Evolutionary conservation across 768 basidiomycete genomes (phyloP).

Genomic region (Dictyophora rubrovolvata): DNA sequence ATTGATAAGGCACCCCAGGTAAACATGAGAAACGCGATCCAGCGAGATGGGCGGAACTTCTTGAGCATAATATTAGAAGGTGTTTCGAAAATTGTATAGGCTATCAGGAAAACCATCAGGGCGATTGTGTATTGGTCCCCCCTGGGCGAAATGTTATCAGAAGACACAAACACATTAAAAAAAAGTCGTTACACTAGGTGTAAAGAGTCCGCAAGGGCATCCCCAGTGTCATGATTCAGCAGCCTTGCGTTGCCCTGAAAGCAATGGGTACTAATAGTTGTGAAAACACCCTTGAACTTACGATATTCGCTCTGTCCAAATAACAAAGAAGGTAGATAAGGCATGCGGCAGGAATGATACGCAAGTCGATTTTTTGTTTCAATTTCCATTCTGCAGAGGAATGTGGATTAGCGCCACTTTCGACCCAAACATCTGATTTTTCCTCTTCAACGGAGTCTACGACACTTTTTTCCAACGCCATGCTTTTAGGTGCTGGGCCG

Average conservation of each 20-base stretch:
- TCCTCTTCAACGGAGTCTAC: neutral
- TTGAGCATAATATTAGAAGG: slow-evolving; percentile 33
- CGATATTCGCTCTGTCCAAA: slow-evolving; percentile 21
- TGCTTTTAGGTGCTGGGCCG: neutral
- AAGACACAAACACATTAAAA: neutral
- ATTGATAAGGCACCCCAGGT: slow-evolving; percentile 30
- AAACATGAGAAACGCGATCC: slow-evolving; percentile 32
- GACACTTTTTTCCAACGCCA: neutral
- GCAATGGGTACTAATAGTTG: neutral
- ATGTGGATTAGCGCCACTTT: neutral
- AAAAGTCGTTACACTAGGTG: slow-evolving; percentile 14
- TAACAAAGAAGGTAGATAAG: slow-evolving; percentile 30
- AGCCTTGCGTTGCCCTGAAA: slow-evolving; percentile 24
- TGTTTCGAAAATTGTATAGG: slow-evolving; percentile 31
- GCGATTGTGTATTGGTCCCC: slow-evolving; percentile 25
- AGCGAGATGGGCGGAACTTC: slow-evolving; percentile 25
- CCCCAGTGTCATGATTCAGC: slow-evolving; percentile 23
- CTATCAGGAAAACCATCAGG: slow-evolving; percentile 29
- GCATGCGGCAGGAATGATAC: slow-evolving; percentile 27
- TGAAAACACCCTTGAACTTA: neutral
- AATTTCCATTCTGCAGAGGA: neutral
- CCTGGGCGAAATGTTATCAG: neutral
- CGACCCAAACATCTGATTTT: neutral
- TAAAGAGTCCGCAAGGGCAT: slow-evolving; percentile 21
- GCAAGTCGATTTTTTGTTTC: slow-evolving; percentile 17